These are phyloP conservation scores for Fusarium bulbicola DNA, from an alignment of 2,329 filamentous ascomycete genomes.

Conservation along the genomic window DNA sequence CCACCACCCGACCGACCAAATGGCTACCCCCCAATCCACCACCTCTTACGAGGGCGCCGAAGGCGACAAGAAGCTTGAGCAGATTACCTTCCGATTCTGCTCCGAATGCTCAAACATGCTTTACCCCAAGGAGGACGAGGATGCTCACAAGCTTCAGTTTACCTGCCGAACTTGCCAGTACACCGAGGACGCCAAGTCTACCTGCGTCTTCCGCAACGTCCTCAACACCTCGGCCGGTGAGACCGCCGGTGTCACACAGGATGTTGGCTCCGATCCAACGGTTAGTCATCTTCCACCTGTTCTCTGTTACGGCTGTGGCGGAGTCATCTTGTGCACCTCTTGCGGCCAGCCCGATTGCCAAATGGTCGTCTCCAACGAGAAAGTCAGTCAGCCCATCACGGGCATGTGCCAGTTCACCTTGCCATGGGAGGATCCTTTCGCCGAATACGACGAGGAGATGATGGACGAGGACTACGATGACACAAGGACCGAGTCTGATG, in stretches of 20 bases:
- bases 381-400: conserved; percentile 39
- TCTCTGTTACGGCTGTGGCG: conserved; percentile 59
- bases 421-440: conserved; percentile 46
- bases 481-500: conserved; percentile 27
- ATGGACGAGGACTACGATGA: conserved; percentile 41
- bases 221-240: conserved; percentile 92
- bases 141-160: conserved; percentile 87
- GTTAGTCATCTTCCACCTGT: conserved; percentile 73
- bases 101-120: conserved; percentile 99
- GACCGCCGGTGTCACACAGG: conserved; percentile 96
- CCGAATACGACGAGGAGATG: conserved; percentile 53
- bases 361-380: conserved; percentile 28
- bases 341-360: conserved; percentile 47
- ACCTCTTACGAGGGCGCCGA: conserved; percentile 53
- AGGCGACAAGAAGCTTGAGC: conserved; percentile 68
- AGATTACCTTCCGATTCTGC: conserved; percentile 97
- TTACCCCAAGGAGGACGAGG: conserved; percentile 93
- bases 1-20: conserved; percentile 43
- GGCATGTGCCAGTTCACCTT: conserved; percentile 45
- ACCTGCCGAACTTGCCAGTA: conserved; percentile 96
- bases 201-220: conserved; percentile 95
- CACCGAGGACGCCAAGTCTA: conserved; percentile 84
- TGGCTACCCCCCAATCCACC: conserved; percentile 68
- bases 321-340: conserved; percentile 53
- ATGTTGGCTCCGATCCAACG: conserved; percentile 97